Percentiles rank a stretch among this genome's conserved stretches.
Evolutionary conservation across 2,329 filamentous ascomycete species (phyloP).

Genomic region (Thelonectria discophora): DNA sequence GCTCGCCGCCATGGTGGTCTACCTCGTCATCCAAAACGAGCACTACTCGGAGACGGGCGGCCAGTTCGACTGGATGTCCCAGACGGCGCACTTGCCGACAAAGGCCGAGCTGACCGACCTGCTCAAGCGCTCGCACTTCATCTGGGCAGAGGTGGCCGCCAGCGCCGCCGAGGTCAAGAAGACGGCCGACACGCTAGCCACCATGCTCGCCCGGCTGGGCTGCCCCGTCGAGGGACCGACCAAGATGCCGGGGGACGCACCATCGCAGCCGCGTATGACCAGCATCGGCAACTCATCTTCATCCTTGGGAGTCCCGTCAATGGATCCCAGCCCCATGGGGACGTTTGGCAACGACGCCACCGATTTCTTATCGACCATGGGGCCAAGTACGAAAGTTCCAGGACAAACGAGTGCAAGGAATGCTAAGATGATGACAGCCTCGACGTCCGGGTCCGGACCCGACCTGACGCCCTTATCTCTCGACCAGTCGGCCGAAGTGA

Average conservation of each 20-base stretch:
- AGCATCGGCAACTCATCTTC: conserved; percentile 25
- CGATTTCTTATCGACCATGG: conserved; percentile 35
- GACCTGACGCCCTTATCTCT: conserved; percentile 35
- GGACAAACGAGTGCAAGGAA: conserved; percentile 11
- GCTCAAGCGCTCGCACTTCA: conserved; percentile 53
- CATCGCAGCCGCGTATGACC: conserved; percentile 6
- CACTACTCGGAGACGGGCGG: conserved; percentile 50
- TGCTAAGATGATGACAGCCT: conserved; percentile 32
- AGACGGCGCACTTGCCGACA: conserved; percentile 44
- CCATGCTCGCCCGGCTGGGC: conserved; percentile 56
- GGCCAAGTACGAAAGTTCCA: conserved; percentile 32
- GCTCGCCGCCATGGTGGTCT: conserved; percentile 68
- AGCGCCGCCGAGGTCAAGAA: conserved; percentile 54
- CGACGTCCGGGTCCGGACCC: conserved; percentile 32
- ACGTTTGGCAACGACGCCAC: conserved; percentile 31
- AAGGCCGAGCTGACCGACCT: conserved; percentile 52
- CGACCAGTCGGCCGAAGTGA: conserved; percentile 30
- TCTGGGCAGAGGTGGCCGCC: conserved; percentile 55
- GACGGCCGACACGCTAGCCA: conserved; percentile 55
- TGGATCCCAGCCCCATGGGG: conserved; percentile 35
- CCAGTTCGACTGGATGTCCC: conserved; percentile 48
- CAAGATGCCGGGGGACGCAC: conserved; percentile 3
- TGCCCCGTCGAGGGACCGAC: conserved; percentile 38
- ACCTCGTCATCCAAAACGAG: conserved; percentile 58
- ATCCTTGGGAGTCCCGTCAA: conserved; percentile 31